Evolutionary conservation across 495 filamentous ascomycete genomes (phyloP).

Genomic region (Neurospora discreta): DNA sequence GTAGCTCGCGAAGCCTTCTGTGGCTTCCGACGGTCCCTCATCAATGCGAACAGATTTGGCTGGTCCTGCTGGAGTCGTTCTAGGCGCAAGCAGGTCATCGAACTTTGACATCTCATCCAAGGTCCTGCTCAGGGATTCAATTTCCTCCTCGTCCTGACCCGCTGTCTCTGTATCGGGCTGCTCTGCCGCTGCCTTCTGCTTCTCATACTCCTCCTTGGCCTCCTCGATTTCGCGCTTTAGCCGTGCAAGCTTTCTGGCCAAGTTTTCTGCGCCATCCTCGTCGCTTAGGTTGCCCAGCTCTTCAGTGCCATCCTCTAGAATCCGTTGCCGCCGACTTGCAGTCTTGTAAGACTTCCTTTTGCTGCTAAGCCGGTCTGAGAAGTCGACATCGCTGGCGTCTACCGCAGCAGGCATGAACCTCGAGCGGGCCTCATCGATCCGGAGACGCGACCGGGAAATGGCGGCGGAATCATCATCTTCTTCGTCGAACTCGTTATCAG

Average conservation of each 20-base stretch:
- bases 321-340: constrained; percentile 51
- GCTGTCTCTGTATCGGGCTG: constrained; percentile 17
- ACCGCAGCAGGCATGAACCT: constrained; percentile 65
- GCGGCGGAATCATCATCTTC: constrained; percentile 49
- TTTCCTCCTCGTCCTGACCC: constrained; percentile 24
- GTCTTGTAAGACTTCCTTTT: constrained; percentile 75
- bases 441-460: constrained; percentile 63
- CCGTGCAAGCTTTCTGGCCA: constrained; percentile 67
- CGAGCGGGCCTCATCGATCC: constrained; percentile 65
- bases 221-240: constrained; percentile 70
- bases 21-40: background rate
- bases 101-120: constrained; percentile 46
- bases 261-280: constrained; percentile 49
- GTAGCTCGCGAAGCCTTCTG: constrained; percentile 29
- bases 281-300: constrained; percentile 56
- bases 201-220: constrained; percentile 55
- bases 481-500: constrained; percentile 53
- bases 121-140: constrained; percentile 53
- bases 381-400: constrained; percentile 64
- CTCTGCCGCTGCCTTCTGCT: constrained; percentile 30
- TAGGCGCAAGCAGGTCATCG: constrained; percentile 17
- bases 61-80: constrained; percentile 17
- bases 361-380: constrained; percentile 66
- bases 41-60: constrained; percentile 5
- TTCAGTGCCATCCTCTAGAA: constrained; percentile 46